Base-by-base conservation (phyloP, 2,329 filamentous ascomycete species). In the Alternaria atra region DNA sequence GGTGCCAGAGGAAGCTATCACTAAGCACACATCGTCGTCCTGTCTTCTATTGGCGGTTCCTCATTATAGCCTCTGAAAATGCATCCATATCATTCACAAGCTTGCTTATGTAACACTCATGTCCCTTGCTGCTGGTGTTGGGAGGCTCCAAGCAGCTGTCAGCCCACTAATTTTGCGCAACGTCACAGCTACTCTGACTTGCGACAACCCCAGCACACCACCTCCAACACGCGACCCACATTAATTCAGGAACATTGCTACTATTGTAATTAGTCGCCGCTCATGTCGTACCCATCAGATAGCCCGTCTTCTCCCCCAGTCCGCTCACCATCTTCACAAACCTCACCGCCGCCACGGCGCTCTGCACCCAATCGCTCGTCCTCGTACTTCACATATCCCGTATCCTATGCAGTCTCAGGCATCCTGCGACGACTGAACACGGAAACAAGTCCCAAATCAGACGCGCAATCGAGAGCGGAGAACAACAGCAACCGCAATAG, bases 351-450 rank as follows among this genome's bases (percentile, higher is more conserved):
- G 34, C 44, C 60, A 15, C 50, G 52, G 17, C 63, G 53, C 44
- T 51, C 53, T 34, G 64, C 66, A 27, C 63, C 69, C 15, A 61
- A 65, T 47, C 70, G 70, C 55, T 74, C 77, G 57, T 75, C 78
- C 23, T 80, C 77, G 43, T 84, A 83, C 72, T 82, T 84, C 69
- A 80, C 81, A 48, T 83, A 82, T 63, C 83, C 83, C 15, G 78
- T 85, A 44, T 75, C 80, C 35, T 84, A 84, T 72, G 82, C 82
- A 39, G 76, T 84, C 40, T 78, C 78, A 32, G 80, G 81, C 52
- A 77, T 85, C 29, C 74, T 83, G 20, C 80, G 83, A 23, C 79
- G 83, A 43, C 74, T 85, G 43, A 81, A 80, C 53, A 74, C 78
- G 63, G 83, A 85, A 65, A 74, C 80, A 12, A 63, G 60, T 23